These are phyloP conservation scores for Antrodiella citrinella DNA, from an alignment of 768 basidiomycete genomes.

Conservation along the genomic window DNA sequence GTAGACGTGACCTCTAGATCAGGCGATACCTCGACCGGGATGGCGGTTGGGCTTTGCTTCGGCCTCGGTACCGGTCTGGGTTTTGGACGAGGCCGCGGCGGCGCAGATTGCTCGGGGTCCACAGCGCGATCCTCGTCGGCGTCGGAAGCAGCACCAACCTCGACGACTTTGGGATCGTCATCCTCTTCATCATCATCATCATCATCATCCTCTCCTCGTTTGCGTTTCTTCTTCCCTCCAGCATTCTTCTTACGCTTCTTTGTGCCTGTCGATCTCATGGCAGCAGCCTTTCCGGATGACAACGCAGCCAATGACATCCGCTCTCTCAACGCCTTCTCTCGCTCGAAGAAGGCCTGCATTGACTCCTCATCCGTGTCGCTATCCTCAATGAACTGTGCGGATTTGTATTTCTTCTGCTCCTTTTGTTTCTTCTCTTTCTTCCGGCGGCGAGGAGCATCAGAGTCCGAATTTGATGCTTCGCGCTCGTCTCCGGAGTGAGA, in stretches of 20 bases:
- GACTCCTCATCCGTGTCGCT: constrained; percentile 79
- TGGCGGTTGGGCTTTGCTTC: not conserved
- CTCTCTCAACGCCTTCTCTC: constrained; percentile 57
- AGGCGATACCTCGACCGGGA: not conserved
- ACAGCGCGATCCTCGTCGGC: constrained; percentile 17
- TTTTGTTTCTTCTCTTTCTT: constrained; percentile 45
- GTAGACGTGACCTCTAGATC: not conserved
- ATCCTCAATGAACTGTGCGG: constrained; percentile 87
- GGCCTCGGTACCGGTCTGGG: constrained; percentile 7
- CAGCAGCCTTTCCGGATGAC: constrained; percentile 36
- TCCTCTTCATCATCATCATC: constrained; percentile 12
- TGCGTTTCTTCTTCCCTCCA: constrained; percentile 33
- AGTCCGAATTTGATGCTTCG: constrained; percentile 17
- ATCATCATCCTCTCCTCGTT: constrained; percentile 23
- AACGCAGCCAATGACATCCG: constrained; percentile 34
- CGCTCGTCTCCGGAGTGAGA: constrained; percentile 38
- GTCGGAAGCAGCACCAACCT: constrained; percentile 6
- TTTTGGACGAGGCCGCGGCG: constrained; percentile 28
- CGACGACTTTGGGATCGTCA: not conserved
- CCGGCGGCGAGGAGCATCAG: constrained; percentile 30
- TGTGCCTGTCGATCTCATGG: constrained; percentile 41
- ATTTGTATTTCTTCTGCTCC: constrained; percentile 74
- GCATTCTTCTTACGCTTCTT: constrained; percentile 48
- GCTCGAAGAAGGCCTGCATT: constrained; percentile 75
- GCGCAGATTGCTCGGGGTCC: constrained; percentile 11